A percentile compares a stretch with the other conserved stretches of the same genome.
Conservation (phyloP, 495 filamentous ascomycete species). For the Zalerion maritima region DNA sequence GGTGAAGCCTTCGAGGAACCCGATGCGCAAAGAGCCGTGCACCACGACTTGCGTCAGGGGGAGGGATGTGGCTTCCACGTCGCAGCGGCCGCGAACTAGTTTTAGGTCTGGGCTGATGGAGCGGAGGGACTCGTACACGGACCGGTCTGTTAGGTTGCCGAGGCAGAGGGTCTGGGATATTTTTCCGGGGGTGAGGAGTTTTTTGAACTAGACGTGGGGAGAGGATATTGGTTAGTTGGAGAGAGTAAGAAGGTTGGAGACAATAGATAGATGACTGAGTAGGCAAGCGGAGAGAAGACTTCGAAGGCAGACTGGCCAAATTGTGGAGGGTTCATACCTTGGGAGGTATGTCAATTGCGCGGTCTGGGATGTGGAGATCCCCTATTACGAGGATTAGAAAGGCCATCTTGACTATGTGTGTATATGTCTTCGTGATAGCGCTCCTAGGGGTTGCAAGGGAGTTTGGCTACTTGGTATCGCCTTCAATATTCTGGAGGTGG, state of each 20-base stretch:
- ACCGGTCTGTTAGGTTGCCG: slow-evolving; percentile 88
- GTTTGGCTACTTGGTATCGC: too few relatives aligned
- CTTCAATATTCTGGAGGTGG: too few relatives aligned
- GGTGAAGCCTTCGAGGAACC: slow-evolving; percentile 92
- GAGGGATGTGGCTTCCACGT: slow-evolving; percentile 81
- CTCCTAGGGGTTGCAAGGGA: too few relatives aligned
- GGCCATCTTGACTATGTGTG: slow-evolving; percentile 26
- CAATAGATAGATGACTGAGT: slow-evolving; percentile 3
- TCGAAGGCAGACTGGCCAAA: background rate
- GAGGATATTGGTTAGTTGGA: background rate
- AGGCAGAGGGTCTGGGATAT: slow-evolving; percentile 96
- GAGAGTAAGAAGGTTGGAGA: background rate
- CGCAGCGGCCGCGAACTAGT: slow-evolving; percentile 86
- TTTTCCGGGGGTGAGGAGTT: slow-evolving; percentile 93
- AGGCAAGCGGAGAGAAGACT: background rate
- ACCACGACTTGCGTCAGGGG: slow-evolving; percentile 87
- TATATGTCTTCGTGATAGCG: too few relatives aligned
- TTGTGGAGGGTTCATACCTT: slow-evolving; percentile 50
- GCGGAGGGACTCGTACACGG: slow-evolving; percentile 90
- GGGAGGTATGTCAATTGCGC: slow-evolving; percentile 75
- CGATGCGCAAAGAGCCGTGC: slow-evolving; percentile 84
- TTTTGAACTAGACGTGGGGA: slow-evolving; percentile 61
- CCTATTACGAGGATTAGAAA: slow-evolving; percentile 72
- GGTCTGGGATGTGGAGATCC: slow-evolving; percentile 95
- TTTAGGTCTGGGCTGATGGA: slow-evolving; percentile 85